Conservation (phyloP, 345 rosid genomes). For the Hirschfeldia incana region DNA sequence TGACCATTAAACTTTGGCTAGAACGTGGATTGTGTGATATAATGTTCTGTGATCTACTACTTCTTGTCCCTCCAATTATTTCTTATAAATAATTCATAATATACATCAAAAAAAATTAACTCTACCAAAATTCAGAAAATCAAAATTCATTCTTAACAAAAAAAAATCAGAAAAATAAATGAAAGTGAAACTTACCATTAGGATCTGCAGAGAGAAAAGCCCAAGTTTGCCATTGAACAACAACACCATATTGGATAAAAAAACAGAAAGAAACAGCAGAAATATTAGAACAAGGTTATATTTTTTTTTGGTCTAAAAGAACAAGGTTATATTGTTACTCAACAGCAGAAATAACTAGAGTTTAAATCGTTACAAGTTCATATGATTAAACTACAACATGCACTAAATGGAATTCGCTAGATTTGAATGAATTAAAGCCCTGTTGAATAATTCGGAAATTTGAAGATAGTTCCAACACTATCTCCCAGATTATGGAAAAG, state of each 20-base stretch:
- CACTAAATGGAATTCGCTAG: not conserved
- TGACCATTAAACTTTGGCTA: not conserved
- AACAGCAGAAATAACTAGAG: not conserved
- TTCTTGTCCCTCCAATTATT: slow-evolving; percentile 27
- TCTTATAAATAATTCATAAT: not conserved
- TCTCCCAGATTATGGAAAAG: slow-evolving; percentile 19
- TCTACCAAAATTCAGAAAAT: not conserved
- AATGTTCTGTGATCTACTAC: slow-evolving; percentile 31
- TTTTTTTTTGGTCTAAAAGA: too few relatives aligned
- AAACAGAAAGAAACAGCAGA: not conserved
- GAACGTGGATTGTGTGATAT: slow-evolving; percentile 25
- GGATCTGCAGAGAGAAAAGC: slow-evolving; percentile 68
- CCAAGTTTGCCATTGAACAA: slow-evolving; percentile 29
- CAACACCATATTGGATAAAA: slow-evolving; percentile 26
- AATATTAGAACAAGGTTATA: slow-evolving; percentile 21
- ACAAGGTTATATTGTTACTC: not conserved
- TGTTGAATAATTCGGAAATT: not conserved
- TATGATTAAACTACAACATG: not conserved
- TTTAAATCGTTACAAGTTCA: not conserved
- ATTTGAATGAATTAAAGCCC: slow-evolving; percentile 6
- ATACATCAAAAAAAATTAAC: not conserved
- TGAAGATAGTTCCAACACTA: not conserved
- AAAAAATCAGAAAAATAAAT: not conserved
- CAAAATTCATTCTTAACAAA: not conserved
- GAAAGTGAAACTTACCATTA: slow-evolving; percentile 58